phyloP scores from a whole-genome alignment of 768 basidiomycete species.

The Suillus subaureus region DNA sequence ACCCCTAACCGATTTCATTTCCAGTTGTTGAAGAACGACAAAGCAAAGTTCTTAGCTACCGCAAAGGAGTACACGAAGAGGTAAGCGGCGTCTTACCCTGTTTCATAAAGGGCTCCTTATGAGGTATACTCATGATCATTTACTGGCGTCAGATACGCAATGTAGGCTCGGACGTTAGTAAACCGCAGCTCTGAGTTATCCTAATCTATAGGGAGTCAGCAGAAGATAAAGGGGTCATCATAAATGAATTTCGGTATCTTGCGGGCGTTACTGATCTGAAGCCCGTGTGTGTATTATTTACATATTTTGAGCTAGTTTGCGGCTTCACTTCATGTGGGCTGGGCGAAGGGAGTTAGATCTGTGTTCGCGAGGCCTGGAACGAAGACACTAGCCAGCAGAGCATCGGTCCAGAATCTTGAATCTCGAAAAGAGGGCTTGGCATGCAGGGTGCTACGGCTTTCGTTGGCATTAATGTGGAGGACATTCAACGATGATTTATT shows the following conservation, averaged over 20 bases:
- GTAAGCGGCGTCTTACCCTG: conserved; percentile 40
- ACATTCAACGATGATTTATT: neutral
- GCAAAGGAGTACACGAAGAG: conserved; percentile 89
- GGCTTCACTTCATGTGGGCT: neutral
- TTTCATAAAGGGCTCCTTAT: conserved; percentile 1
- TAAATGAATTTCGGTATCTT: conserved; percentile 4
- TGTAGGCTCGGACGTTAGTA: neutral
- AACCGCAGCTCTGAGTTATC: neutral
- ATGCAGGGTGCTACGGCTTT: neutral
- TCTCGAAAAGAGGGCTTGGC: neutral
- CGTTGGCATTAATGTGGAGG: neutral
- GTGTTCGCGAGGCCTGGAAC: neutral
- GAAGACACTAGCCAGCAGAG: neutral
- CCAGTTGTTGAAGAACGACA: conserved; percentile 78
- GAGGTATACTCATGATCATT: neutral
- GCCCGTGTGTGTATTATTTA: conserved; percentile 4
- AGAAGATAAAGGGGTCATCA: neutral
- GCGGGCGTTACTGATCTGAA: conserved; percentile 1
- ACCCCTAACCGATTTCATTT: conserved; percentile 10
- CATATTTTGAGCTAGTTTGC: neutral
- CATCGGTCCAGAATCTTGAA: neutral
- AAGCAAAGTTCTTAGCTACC: conserved; percentile 67
- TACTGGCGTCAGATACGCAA: neutral
- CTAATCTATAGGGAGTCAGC: neutral
- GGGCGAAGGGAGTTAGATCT: conserved; percentile 3